These are phyloP conservation scores for Aspergillus novofumigatus DNA, from an alignment of 2,329 filamentous ascomycete species.

Conservation along the genomic window DNA sequence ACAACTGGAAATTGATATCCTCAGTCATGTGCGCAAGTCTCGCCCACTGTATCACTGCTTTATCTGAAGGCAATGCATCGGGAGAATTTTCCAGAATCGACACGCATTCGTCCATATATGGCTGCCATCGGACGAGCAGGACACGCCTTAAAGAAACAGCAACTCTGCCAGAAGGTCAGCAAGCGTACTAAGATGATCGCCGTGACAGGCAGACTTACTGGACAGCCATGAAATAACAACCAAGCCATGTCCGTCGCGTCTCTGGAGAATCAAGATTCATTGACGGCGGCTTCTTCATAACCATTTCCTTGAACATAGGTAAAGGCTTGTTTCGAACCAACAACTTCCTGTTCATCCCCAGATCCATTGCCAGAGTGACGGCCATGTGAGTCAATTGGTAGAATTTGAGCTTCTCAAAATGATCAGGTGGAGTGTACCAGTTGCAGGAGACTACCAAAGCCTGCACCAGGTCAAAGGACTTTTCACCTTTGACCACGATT, in stretches of 20 bases:
- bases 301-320: slow-evolving; percentile 36
- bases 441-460: slow-evolving; percentile 69
- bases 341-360: slow-evolving; percentile 65
- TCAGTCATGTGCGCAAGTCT: slow-evolving; percentile 62
- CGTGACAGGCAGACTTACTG: slow-evolving; percentile 36
- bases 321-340: slow-evolving; percentile 31
- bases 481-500: slow-evolving; percentile 70
- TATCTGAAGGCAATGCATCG: slow-evolving; percentile 55
- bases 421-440: slow-evolving; percentile 81
- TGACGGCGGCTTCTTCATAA: slow-evolving; percentile 33
- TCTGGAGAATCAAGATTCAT: slow-evolving; percentile 53
- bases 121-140: slow-evolving; percentile 57
- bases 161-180: slow-evolving; percentile 38
- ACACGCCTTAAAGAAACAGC: slow-evolving; percentile 57
- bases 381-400: slow-evolving; percentile 82
- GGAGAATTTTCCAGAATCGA: slow-evolving; percentile 54
- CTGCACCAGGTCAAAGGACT: slow-evolving; percentile 79
- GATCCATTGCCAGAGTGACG: slow-evolving; percentile 75
- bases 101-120: slow-evolving; percentile 61
- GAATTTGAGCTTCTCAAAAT: slow-evolving; percentile 83
- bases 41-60: slow-evolving; percentile 53
- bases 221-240: slow-evolving; percentile 59
- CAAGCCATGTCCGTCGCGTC: slow-evolving; percentile 56
- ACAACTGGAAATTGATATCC: slow-evolving; percentile 63
- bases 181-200: background rate